Conservation (phyloP, 169 alveolate species). For the Theileria orientalis region DNA sequence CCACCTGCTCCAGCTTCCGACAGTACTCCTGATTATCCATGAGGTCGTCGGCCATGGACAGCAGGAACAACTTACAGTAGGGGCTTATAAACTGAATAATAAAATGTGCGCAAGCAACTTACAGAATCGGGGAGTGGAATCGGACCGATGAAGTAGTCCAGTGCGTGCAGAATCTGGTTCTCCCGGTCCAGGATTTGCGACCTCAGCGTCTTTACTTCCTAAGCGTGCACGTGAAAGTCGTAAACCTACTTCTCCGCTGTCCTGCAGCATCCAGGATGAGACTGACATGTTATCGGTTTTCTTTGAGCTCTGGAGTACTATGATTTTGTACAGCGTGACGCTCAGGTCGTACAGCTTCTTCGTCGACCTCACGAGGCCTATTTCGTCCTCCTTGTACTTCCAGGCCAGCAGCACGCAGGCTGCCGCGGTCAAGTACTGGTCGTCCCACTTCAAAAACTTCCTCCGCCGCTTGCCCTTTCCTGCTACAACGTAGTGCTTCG, state of each 20-base stretch:
- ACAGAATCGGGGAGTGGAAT: conserved; percentile 54
- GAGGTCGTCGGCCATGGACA: conserved; percentile 36
- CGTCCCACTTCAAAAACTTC: conserved; percentile 31
- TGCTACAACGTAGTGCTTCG: background rate
- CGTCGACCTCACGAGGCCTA: conserved; percentile 25
- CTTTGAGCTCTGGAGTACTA: conserved; percentile 33
- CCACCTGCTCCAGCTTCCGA: conserved; percentile 23
- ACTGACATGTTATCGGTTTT: conserved; percentile 21
- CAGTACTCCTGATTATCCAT: conserved; percentile 37
- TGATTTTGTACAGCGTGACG: conserved; percentile 41
- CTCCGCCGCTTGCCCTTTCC: background rate
- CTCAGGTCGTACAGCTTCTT: conserved; percentile 47
- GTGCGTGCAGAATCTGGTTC: conserved; percentile 46
- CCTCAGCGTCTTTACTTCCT: conserved; percentile 54
- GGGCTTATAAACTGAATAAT: conserved; percentile 36
- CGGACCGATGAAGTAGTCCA: conserved; percentile 61
- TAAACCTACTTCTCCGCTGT: conserved; percentile 43
- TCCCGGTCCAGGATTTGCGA: conserved; percentile 48
- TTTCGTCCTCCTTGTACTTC: conserved; percentile 63
- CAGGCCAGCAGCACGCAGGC: conserved; percentile 64
- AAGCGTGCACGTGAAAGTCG: background rate
- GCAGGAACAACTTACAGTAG: conserved; percentile 33
- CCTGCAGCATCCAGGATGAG: conserved; percentile 65
- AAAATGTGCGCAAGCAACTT: background rate
- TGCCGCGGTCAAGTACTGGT: conserved; percentile 52